Conservation (phyloP, 441 rosid genomes). For the Pelargonium citronellum region DNA sequence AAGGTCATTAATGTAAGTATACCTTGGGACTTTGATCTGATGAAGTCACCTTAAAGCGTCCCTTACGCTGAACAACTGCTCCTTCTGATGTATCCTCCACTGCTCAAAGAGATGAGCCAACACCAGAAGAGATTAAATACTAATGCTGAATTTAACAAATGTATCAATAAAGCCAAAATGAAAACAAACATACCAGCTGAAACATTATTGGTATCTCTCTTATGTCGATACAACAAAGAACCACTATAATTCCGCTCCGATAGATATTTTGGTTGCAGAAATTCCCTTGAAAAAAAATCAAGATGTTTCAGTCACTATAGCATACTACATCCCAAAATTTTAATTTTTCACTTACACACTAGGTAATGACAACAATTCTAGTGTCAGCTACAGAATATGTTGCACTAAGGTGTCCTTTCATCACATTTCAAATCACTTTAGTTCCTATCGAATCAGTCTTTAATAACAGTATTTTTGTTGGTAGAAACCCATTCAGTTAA, state of each 20-base stretch:
- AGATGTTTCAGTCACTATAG: conserved; percentile 17
- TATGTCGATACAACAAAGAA: conserved; percentile 52
- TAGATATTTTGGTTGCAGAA: conserved; percentile 52
- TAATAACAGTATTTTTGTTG: too few species aligned
- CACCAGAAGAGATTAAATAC: conserved; percentile 6
- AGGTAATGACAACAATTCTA: conserved; percentile 12
- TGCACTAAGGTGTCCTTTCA: background rate
- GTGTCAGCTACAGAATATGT: background rate
- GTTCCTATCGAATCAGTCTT: too few species aligned
- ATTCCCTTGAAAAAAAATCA: conserved; percentile 48
- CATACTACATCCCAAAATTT: conserved; percentile 11
- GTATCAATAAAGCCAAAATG: conserved; percentile 2
- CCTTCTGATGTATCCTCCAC: conserved; percentile 72
- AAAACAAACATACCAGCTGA: conserved; percentile 38
- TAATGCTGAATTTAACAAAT: background rate
- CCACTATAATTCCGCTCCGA: conserved; percentile 78
- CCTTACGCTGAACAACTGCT: conserved; percentile 70
- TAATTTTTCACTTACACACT: conserved; percentile 17
- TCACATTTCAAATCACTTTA: too few species aligned
- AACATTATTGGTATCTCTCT: conserved; percentile 57
- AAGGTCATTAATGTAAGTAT: conserved; percentile 22
- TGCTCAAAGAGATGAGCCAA: conserved; percentile 25
- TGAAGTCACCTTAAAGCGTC: conserved; percentile 88
- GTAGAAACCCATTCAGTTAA: too few species aligned
- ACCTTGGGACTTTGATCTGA: conserved; percentile 89